phyloP scores from a whole-genome alignment of 768 basidiomycete species.

The Chalciporus piperatus region DNA sequence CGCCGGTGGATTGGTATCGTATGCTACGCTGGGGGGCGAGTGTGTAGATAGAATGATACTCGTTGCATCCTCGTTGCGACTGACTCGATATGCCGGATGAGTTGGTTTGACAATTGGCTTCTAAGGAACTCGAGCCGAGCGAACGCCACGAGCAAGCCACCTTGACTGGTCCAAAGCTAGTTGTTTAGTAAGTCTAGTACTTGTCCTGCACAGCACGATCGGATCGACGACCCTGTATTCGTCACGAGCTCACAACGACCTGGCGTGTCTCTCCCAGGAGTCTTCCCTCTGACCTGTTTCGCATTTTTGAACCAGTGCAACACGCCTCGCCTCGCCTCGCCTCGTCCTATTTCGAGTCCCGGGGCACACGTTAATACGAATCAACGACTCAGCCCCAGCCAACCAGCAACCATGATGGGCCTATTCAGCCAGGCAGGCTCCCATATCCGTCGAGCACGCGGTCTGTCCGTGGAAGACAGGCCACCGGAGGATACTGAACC shows the following conservation, averaged over 20 bases:
- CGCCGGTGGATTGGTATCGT: too few relatives aligned
- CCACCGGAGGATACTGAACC: constrained; percentile 80
- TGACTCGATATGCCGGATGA: too few relatives aligned
- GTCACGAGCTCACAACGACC: too few relatives aligned
- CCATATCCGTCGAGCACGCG: constrained; percentile 67
- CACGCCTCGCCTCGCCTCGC: constrained; percentile 25
- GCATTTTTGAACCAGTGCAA: constrained; percentile 1
- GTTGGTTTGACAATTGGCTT: too few relatives aligned
- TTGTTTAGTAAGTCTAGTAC: too few relatives aligned
- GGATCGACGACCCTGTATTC: too few relatives aligned
- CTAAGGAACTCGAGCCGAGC: background rate
- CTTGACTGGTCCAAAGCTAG: too few relatives aligned
- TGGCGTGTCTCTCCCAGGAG: too few relatives aligned
- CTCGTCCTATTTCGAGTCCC: background rate
- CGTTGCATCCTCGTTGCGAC: too few relatives aligned
- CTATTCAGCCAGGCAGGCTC: constrained; percentile 70
- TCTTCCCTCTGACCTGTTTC: background rate
- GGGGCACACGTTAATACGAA: background rate
- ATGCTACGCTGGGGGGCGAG: too few relatives aligned
- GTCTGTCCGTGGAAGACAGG: constrained; percentile 61
- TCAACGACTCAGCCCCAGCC: background rate
- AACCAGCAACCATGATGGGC: constrained; percentile 61
- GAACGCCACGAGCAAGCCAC: background rate
- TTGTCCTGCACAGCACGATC: too few relatives aligned
- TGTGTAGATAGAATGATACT: background rate